Evolutionary conservation across 768 basidiomycete species (phyloP), one percentile per base, ranked within the genome.

Genomic region (Mrakia hoshinonis): DNA sequence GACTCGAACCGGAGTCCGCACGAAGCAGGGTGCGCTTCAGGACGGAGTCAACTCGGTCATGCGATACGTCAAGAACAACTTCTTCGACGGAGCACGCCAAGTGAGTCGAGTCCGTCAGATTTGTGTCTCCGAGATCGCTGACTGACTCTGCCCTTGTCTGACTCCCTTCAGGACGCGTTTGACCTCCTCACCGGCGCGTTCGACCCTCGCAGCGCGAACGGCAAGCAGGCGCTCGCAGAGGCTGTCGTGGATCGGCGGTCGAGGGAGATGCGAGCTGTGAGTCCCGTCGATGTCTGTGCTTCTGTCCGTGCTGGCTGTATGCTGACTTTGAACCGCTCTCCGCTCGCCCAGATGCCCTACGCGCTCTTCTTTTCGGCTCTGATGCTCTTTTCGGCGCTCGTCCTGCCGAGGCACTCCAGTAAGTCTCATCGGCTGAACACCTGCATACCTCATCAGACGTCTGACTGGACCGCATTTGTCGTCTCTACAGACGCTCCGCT

Each of bases 1-100:
- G 58, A 72, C 70, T 10, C 39, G 70, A 62, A 96, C 92, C 0
- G 93, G 91, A 76, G 88, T 88, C 78, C 85, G 96, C 38, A 94
- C 92, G 1, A 85, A 82, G 65, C 85, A 87, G 72, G 96, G 96
- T 39, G 79, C 81, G 31, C 75, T 96, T 48, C 87, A 93, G 75
- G 96, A 99, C 79, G 90, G 90, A 0, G 83, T 86, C 79, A 98
- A 97, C 79, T 89, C 90, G 38, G 78, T 86, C 0, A 83, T 86
- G 81, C 86, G 96, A 73, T 99, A 98, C 77, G 77, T 97, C 75
- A 92, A 88, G 83, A 98, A 98, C 82, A 98, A 95, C 78, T 91
- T 92, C 81, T 91, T 97, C 75, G 96, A 99, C 79, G 96, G 96
- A 13, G 84, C 92, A 58, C 83, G 93, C 77, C 92, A 95, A 83